phyloP scores from a whole-genome alignment of 1,284 basidiomycete species.

The Sparassis latifolia region DNA sequence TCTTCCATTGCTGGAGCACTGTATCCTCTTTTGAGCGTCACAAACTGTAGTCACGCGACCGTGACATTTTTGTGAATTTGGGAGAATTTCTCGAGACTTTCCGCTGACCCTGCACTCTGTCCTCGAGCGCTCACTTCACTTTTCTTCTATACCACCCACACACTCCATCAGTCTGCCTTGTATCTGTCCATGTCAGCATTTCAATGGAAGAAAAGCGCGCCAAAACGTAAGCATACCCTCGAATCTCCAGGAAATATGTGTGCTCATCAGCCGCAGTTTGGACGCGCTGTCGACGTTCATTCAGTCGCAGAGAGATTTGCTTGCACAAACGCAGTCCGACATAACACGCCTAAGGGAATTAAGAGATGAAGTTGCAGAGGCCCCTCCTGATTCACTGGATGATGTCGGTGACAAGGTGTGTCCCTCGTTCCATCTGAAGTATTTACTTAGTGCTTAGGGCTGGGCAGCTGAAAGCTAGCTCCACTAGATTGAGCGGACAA shows the following conservation, averaged over 20 bases:
- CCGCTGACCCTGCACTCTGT: too few relatives aligned
- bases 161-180: neutral
- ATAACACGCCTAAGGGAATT: conserved; percentile 46
- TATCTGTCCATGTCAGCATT: conserved; percentile 22
- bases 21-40: too few relatives aligned
- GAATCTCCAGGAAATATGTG: neutral
- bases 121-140: too few relatives aligned
- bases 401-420: conserved; percentile 29
- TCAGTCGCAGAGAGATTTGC: conserved; percentile 47
- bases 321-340: conserved; percentile 53
- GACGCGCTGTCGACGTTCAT: conserved; percentile 64
- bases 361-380: conserved; percentile 27
- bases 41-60: too few relatives aligned
- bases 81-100: too few relatives aligned
- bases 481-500: conserved; percentile 38
- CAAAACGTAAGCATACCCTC: conserved; percentile 40
- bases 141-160: too few relatives aligned
- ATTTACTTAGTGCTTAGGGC: too few relatives aligned
- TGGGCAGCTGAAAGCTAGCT: conserved; percentile 12
- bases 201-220: conserved; percentile 51
- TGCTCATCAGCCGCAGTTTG: conserved; percentile 33
- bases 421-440: neutral
- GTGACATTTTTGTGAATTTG: too few relatives aligned
- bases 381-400: conserved; percentile 26
- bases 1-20: too few relatives aligned